Evolutionary conservation across 192 early-diverging fungal genomes (phyloP).

Genomic region (Phlyctochytrium planicorne): DNA sequence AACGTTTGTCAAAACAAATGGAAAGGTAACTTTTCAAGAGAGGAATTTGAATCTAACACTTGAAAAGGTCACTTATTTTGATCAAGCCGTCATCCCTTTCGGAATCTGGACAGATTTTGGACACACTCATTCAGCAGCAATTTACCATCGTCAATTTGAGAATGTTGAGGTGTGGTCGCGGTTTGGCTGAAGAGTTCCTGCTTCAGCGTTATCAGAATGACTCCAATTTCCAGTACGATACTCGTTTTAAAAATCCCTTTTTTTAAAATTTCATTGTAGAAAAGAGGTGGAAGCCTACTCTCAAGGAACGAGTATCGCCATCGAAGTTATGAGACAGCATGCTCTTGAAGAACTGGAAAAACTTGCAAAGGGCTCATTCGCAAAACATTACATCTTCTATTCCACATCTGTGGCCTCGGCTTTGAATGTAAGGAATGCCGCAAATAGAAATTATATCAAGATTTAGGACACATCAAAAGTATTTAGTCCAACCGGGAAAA

Average conservation of each 20-base stretch:
- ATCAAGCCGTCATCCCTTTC: constrained; percentile 41
- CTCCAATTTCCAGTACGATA: background rate
- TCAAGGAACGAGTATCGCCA: constrained; percentile 11
- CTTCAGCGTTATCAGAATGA: background rate
- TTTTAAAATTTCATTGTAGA: too few species aligned
- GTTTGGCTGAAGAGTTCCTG: constrained; percentile 20
- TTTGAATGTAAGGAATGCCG: too few species aligned
- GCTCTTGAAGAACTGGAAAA: too few species aligned
- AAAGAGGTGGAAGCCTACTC: background rate
- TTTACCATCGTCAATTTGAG: constrained; percentile 39
- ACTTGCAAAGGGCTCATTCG: too few species aligned
- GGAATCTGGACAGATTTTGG: constrained; percentile 44
- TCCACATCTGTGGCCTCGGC: too few species aligned
- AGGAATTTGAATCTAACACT: background rate
- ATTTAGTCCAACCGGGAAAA: too few species aligned
- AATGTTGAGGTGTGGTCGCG: constrained; percentile 29
- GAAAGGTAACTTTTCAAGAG: constrained; percentile 44
- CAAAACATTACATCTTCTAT: too few species aligned
- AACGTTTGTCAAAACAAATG: constrained; percentile 34
- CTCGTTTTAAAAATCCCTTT: too few species aligned
- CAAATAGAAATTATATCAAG: too few species aligned
- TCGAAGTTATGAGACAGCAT: constrained; percentile 33
- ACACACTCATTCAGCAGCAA: constrained; percentile 30
- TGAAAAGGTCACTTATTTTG: constrained; percentile 44
- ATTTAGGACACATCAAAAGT: too few species aligned